Evolutionary conservation across 495 filamentous ascomycete species (phyloP), one percentile per base, ranked within the genome.

Genomic region (Xylaria flabelliformis): DNA sequence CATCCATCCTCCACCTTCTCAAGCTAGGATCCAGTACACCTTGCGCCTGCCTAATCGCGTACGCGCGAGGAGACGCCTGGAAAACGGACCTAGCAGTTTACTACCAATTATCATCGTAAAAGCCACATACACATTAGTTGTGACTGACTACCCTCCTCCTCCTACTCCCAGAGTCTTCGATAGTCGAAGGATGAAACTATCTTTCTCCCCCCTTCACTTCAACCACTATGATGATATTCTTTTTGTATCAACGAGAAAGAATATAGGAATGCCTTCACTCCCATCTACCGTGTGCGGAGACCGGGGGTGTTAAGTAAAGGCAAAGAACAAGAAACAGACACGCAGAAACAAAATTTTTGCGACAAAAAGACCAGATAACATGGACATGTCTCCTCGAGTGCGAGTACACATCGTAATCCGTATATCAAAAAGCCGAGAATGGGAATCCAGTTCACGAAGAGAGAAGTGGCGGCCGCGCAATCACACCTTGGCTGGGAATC

Each of bases 321-420:
- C 55, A 74, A 76, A 69, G 26, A 78, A 75, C 64, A 74, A 67
- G 74, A 79, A 75, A 75, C 72, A 75, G 64, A 75, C 68, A 70
- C 68, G 71, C 70, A 74, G 59, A 64, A 77, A 64, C 65, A 69
- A 55, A 70, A 39, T 73, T 75, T 74, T 78, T 76, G 75, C 72
- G 71, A 69, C 71, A 73, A 55, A 71, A 74, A 67, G 69, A 74
- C 70, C 73, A 75, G 77, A 75, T 73, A 67, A 53, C 76, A 76
- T 78, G 73, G 76, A 79, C 76, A 78, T 72, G 69, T n/a, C 64
- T 71, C 73, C 67, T 72, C 71, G 59, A 19, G 24, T 55, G 61
- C 19, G 59, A 69, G 73, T 44, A 68, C 64, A 64, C 65, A 66
- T 62, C 70, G 63, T 66, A 67, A 59, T 67, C 70, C 70, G 63